Evolutionary conservation across 139 green algal species (phyloP).

Genomic region (Closterium sp.): DNA sequence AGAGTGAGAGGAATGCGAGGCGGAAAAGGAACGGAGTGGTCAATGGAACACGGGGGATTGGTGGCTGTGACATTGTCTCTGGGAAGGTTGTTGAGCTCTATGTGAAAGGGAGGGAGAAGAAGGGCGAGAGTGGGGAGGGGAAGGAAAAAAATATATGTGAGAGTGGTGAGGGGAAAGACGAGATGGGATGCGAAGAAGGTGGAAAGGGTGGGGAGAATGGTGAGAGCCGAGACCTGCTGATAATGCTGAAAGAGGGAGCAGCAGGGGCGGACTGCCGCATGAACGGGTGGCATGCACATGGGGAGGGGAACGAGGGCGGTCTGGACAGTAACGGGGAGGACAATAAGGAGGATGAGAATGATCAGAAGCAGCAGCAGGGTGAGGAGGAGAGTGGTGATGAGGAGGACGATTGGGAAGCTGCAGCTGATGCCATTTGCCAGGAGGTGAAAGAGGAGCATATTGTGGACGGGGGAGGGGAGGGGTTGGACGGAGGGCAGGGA

Average conservation of each 20-base stretch:
- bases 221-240: background rate
- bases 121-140: background rate
- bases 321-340: background rate
- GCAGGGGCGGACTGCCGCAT: background rate
- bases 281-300: background rate
- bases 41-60: background rate
- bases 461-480: background rate
- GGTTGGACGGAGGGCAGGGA: too few relatives aligned
- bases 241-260: background rate
- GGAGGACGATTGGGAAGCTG: slow-evolving; percentile 36
- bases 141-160: slow-evolving; percentile 11
- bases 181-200: background rate
- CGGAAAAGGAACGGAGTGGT: background rate
- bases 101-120: slow-evolving; percentile 19
- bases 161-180: background rate
- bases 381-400: background rate
- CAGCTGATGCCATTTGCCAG: slow-evolving; percentile 17
- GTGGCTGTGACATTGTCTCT: background rate
- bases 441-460: background rate
- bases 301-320: background rate
- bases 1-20: slow-evolving; percentile 8
- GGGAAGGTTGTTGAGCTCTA: background rate
- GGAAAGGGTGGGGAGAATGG: background rate
- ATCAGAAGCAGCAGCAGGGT: background rate
- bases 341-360: background rate